A percentile compares a stretch with the other conserved stretches of the same genome.
These are phyloP conservation scores for Bolboschoenoplectus hybrid DNA, from an alignment of 202 grass and related monocot genomes.

Conservation along the genomic window DNA sequence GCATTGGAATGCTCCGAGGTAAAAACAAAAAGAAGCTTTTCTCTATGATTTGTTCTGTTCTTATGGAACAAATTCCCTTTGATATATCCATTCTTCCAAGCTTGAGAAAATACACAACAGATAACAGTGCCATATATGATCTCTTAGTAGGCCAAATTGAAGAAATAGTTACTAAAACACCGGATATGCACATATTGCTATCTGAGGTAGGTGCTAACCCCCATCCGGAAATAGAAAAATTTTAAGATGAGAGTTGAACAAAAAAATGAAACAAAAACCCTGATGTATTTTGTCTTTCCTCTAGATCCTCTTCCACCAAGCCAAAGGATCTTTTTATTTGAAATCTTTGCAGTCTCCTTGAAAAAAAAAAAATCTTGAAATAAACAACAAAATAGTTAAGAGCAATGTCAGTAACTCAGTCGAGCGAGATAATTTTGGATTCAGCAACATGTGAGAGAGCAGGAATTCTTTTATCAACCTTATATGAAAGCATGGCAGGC, in stretches of 20 bases:
- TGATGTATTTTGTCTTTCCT: background rate
- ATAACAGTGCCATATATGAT: background rate
- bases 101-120: background rate
- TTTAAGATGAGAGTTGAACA: background rate
- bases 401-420: background rate
- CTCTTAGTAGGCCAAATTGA: slow-evolving; percentile 1
- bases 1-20: background rate
- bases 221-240: slow-evolving; percentile 26
- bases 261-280: background rate
- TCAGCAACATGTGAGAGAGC: background rate
- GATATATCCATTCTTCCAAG: background rate
- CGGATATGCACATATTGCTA: background rate
- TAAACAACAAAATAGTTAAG: background rate
- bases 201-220: background rate
- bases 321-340: background rate
- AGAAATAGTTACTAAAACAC: slow-evolving; percentile 16
- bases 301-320: background rate
- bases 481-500: slow-evolving; percentile 29
- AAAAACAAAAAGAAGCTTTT: slow-evolving; percentile 9
- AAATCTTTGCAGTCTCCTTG: background rate
- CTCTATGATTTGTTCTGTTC: background rate
- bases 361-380: background rate
- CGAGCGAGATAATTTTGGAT: too few species aligned
- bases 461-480: background rate
- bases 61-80: slow-evolving; percentile 15